Base-by-base conservation (phyloP, 2,329 filamentous ascomycete genomes). In the Fusarium foetens region DNA sequence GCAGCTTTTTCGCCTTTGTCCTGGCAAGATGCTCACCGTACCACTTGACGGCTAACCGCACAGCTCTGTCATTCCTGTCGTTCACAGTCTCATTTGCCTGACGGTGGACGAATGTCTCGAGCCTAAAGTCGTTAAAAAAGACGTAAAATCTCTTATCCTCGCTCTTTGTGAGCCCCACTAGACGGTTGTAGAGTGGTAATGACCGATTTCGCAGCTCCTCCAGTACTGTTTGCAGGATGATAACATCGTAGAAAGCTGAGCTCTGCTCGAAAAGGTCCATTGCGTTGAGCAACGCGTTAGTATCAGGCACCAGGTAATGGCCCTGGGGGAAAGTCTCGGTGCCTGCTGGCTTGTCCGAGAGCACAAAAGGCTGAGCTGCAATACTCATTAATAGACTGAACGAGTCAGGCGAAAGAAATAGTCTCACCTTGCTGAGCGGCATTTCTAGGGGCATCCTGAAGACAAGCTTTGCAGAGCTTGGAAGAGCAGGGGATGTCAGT, bases 401-500 rank as follows among this genome's bases (percentile, higher is more conserved):
- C n/a, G 17, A 54, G 7, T 8, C 10, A 3, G 10, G 4, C 6
- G 13, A 17, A 29, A 16, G n/a, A 19, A 27, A 38, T 3, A 27
- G 35, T 78, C 86, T 80, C 80, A 96, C 94, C 86, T 81, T 93
- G 89, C 64, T 94, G 92, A 75, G 90, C 89, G 33, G 95, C 94
- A 84, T 96, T 93, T 72, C 89, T 87, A 2, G 94, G 95, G 4
- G 94, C 94, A 72, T 85, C 89, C 51, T 90, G 86, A 48, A 93
- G 86, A 81, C 96, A 99, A 78, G 83, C 84, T 69, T 88, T 88
- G 85, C 96, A 99, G 48, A 99, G 86, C 81, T 92, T 93, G 31
- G 95, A 98, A 38, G 95, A 98, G 85, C 96, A 99, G 54, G 96
- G 95, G 79, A 99, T 98, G 81, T 99, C 96, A 84, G 95, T 93